A percentile compares a stretch with the other conserved stretches of the same genome.
phyloP scores from a whole-genome alignment of 257 asterid genomes.

The Scutellaria baicalensis region DNA sequence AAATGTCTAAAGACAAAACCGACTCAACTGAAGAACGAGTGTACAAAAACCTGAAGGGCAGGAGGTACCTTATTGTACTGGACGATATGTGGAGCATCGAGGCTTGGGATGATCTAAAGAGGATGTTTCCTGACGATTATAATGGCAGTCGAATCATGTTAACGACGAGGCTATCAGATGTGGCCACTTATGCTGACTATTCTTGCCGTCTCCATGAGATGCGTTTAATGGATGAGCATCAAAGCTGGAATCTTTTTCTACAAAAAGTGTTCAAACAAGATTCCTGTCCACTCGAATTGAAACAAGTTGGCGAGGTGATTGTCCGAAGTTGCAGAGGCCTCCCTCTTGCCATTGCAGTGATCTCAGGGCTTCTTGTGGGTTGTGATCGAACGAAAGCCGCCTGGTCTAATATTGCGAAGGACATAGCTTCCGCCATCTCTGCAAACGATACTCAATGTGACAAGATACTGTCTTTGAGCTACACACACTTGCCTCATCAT shows the following conservation, averaged over 20 bases:
- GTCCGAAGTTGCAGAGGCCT: slow-evolving; percentile 6
- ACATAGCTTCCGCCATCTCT: background rate
- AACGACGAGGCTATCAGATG: background rate
- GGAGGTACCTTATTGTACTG: background rate
- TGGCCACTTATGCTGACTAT: background rate
- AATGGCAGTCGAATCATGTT: slow-evolving; percentile 4
- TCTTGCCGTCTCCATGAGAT: background rate
- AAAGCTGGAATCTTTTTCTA: background rate
- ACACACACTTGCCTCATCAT: slow-evolving; percentile 1
- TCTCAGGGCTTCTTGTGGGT: background rate
- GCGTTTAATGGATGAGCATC: background rate
- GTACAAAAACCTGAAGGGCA: background rate
- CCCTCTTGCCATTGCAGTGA: background rate
- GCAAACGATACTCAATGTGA: background rate
- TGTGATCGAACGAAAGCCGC: background rate
- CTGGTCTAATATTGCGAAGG: background rate
- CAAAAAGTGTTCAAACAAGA: background rate
- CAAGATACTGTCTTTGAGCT: background rate
- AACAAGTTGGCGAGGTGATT: background rate
- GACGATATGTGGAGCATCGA: background rate
- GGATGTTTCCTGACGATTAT: background rate
- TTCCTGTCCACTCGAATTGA: background rate
- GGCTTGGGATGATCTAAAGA: background rate
- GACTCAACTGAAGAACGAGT: background rate
- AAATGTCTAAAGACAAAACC: background rate